Evolutionary conservation across 768 basidiomycete genomes (phyloP).

Genomic region (Mycena alexandri): DNA sequence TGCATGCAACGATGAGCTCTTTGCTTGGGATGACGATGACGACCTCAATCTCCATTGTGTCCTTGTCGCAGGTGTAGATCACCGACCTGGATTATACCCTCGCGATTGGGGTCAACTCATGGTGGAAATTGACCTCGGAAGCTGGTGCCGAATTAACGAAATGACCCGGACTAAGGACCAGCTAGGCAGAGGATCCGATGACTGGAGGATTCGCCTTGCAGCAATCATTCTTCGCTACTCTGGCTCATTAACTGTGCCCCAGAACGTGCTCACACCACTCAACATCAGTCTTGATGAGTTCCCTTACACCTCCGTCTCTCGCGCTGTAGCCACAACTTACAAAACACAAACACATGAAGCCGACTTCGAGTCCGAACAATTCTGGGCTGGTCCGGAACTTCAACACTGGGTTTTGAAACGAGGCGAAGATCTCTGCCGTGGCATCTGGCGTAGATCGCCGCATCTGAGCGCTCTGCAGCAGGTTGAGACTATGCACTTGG

Average conservation of each 20-base stretch:
- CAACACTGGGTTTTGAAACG: background rate
- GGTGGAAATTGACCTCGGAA: slow-evolving; percentile 8
- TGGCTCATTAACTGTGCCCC: background rate
- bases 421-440: background rate
- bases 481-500: slow-evolving; percentile 5
- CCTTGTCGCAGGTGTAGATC: too few species aligned
- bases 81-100: background rate
- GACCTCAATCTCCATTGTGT: too few species aligned
- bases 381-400: background rate
- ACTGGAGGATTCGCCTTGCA: background rate
- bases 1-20: too few species aligned
- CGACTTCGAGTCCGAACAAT: background rate
- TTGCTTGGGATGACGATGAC: too few species aligned
- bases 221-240: background rate
- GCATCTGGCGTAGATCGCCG: background rate
- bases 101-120: slow-evolving; percentile 13
- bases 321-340: background rate
- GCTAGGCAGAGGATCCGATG: background rate
- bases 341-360: background rate
- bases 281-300: background rate
- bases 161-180: background rate
- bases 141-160: background rate
- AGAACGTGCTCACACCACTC: background rate
- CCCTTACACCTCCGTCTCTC: background rate
- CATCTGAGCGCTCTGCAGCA: background rate